Percentiles rank a stretch among this genome's conserved stretches.
phyloP scores from a whole-genome alignment of 805 yeast genomes.

The Jamesozyma spencerorum region DNA sequence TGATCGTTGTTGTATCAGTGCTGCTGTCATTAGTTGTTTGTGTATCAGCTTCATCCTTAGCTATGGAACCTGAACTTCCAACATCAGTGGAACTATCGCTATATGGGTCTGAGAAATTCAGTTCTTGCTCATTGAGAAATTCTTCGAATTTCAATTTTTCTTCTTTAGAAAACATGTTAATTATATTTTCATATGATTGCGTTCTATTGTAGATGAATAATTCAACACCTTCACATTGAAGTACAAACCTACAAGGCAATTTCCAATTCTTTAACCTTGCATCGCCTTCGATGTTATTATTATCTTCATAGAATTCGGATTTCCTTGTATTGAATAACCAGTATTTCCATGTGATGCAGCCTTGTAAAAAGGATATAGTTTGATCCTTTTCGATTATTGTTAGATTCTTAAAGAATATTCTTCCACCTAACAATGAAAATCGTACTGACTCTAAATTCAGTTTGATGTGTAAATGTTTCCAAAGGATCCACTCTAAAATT shows the following conservation, averaged over 20 bases:
- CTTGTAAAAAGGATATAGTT: constrained; percentile 59
- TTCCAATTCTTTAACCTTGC: constrained; percentile 31
- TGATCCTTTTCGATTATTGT: constrained; percentile 66
- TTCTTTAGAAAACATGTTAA: constrained; percentile 30
- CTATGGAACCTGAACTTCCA: constrained; percentile 11
- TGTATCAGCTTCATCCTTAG: constrained; percentile 1
- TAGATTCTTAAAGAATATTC: constrained; percentile 67
- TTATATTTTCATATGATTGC: constrained; percentile 60
- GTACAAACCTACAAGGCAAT: constrained; percentile 46
- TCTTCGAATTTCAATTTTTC: constrained; percentile 16
- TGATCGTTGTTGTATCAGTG: constrained; percentile 3
- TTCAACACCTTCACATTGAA: constrained; percentile 71
- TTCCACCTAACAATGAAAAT: constrained; percentile 73
- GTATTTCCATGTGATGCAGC: constrained; percentile 81
- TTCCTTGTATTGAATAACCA: constrained; percentile 52
- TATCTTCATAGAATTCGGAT: constrained; percentile 13
- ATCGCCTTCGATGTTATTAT: constrained; percentile 12
- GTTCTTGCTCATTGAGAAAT: constrained; percentile 14
- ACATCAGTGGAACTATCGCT: background rate
- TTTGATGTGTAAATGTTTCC: constrained; percentile 53
- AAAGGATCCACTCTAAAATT: constrained; percentile 43
- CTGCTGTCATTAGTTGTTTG: background rate
- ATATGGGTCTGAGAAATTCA: constrained; percentile 3
- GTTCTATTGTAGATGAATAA: constrained; percentile 75
- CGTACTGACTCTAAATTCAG: constrained; percentile 65